Evolutionary conservation across 352 stramenopile genomes (phyloP).

Genomic region (Pythium brachiatum): DNA sequence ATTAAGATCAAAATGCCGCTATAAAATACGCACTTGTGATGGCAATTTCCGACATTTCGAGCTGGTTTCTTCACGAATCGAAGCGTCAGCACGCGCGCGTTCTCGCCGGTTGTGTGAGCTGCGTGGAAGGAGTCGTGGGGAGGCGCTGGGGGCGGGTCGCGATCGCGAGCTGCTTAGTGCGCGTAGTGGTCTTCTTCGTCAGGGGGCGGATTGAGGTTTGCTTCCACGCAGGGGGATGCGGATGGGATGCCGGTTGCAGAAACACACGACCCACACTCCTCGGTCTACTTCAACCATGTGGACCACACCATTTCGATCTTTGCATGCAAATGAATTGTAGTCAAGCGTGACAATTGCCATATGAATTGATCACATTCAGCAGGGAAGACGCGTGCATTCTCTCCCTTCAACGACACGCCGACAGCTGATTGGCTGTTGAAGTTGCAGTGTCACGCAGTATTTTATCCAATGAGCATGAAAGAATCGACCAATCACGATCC

Average conservation of each 20-base stretch:
- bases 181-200: slow-evolving; percentile 4
- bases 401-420: neutral
- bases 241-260: slow-evolving; percentile 25
- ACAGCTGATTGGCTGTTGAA: slow-evolving; percentile 24
- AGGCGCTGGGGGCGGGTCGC: neutral
- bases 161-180: neutral
- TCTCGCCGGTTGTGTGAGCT: neutral
- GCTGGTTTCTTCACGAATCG: neutral
- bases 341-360: neutral
- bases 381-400: neutral
- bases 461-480: slow-evolving; percentile 17
- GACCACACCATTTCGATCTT: slow-evolving; percentile 29
- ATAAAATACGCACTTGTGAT: neutral
- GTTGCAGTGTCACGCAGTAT: slow-evolving; percentile 14
- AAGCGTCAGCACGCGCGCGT: neutral
- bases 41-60: neutral
- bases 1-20: too few species aligned
- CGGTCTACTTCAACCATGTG: slow-evolving; percentile 30
- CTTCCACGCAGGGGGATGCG: neutral
- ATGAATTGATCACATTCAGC: slow-evolving; percentile 6
- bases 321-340: slow-evolving; percentile 18
- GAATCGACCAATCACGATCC: neutral
- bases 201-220: slow-evolving; percentile 1
- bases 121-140: neutral
- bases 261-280: slow-evolving; percentile 27